Conservation (phyloP, 495 filamentous ascomycete genomes). For the Jackrogersella multiformis region DNA sequence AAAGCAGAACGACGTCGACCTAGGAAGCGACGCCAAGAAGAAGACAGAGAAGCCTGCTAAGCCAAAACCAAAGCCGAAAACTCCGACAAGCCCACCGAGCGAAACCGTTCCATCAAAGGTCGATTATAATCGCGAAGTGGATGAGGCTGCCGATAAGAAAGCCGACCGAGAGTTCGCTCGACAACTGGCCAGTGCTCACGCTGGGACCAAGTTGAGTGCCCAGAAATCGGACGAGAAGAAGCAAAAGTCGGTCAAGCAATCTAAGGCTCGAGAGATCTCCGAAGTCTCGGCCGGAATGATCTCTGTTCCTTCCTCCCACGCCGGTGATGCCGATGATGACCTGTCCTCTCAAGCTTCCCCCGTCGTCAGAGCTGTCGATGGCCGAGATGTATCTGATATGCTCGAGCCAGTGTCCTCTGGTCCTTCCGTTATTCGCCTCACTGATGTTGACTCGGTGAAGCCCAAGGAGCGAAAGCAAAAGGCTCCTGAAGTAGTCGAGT, state of each 20-base stretch:
- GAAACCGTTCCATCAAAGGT: constrained; percentile 23
- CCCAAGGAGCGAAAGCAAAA: constrained; percentile 71
- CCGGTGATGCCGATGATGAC: constrained; percentile 85
- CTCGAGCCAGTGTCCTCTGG: constrained; percentile 74
- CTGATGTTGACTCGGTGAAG: constrained; percentile 67
- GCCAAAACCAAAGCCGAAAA: constrained; percentile 44
- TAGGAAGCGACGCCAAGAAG: constrained; percentile 41
- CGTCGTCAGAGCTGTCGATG: constrained; percentile 59
- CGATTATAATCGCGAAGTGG: constrained; percentile 40
- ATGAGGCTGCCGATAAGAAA: constrained; percentile 58
- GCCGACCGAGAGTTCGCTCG: constrained; percentile 78
- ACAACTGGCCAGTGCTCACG: constrained; percentile 71
- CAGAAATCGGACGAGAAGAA: constrained; percentile 67
- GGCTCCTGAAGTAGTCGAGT: constrained; percentile 66
- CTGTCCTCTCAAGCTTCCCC: constrained; percentile 72
- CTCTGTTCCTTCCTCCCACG: constrained; percentile 73
- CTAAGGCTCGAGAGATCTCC: constrained; percentile 56
- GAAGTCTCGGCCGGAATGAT: constrained; percentile 48
- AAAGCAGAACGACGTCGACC: constrained; percentile 45
- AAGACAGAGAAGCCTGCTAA: constrained; percentile 44
- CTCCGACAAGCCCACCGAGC: constrained; percentile 28
- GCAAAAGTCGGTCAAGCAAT: constrained; percentile 67
- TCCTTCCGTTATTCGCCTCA: constrained; percentile 80
- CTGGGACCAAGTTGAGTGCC: constrained; percentile 65
- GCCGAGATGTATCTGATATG: constrained; percentile 83